These are phyloP conservation scores for Phytophthora syringae DNA, from an alignment of 352 stramenopile species.

Conservation along the genomic window DNA sequence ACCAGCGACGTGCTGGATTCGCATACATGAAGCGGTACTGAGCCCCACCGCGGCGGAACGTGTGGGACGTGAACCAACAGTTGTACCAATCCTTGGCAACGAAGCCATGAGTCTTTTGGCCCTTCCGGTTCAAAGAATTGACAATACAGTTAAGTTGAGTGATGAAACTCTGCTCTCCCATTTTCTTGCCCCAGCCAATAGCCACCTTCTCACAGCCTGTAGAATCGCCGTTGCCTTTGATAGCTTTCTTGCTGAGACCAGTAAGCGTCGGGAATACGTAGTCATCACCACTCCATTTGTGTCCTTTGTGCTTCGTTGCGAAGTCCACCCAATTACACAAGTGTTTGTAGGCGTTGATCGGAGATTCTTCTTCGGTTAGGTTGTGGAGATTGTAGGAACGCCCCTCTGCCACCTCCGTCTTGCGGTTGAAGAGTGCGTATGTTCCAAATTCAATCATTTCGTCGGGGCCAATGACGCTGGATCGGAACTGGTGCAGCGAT, in stretches of 20 bases:
- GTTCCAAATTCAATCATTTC: too few relatives aligned
- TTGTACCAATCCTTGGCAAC: constrained; percentile 16
- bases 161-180: too few relatives aligned
- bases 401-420: too few relatives aligned
- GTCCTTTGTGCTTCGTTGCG: background rate
- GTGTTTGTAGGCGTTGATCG: background rate
- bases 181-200: too few relatives aligned
- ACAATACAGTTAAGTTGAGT: too few relatives aligned
- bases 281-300: constrained; percentile 14
- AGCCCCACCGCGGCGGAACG: constrained; percentile 7
- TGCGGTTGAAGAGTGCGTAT: too few relatives aligned
- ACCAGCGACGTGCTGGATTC: constrained; percentile 10
- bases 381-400: constrained; percentile 10
- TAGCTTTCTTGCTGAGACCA: too few relatives aligned
- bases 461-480: too few relatives aligned
- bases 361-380: background rate
- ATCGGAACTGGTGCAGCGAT: background rate
- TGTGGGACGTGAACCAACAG: constrained; percentile 13
- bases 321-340: constrained; percentile 18
- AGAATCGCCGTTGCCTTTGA: too few relatives aligned
- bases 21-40: constrained; percentile 20
- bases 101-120: background rate
- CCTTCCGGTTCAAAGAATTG: too few relatives aligned
- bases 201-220: too few relatives aligned
- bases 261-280: too few relatives aligned